Evolutionary conservation across 306 rosid genomes (phyloP).

Genomic region (Vachellia collinsii): DNA sequence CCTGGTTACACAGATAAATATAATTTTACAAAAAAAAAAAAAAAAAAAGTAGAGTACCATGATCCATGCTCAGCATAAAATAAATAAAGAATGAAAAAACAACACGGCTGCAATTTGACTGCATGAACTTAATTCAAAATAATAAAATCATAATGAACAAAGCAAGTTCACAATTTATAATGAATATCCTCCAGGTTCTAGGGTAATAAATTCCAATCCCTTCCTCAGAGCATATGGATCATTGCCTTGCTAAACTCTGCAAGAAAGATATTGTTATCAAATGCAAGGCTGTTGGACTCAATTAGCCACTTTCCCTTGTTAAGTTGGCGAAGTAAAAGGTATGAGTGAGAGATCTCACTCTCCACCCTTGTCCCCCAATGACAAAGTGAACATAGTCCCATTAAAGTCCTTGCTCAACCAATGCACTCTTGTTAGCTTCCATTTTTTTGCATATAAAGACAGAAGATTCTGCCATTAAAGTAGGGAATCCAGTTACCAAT

Average conservation of each 20-base stretch:
- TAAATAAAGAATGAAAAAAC: not conserved
- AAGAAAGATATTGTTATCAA: not conserved
- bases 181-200: not conserved
- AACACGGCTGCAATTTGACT: slow-evolving; percentile 1
- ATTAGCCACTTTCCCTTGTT: not conserved
- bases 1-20: slow-evolving; percentile 17
- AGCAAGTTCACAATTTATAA: not conserved
- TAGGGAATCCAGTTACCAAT: not conserved
- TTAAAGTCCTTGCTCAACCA: not conserved
- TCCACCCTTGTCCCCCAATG: not conserved
- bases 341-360: not conserved
- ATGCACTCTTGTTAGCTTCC: not conserved
- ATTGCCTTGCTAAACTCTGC: not conserved
- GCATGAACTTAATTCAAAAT: not conserved
- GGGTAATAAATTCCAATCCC: not conserved
- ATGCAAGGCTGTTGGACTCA: not conserved
- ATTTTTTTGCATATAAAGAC: not conserved
- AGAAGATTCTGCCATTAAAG: not conserved
- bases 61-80: not conserved
- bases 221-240: not conserved
- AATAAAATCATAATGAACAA: not conserved
- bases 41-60: not conserved
- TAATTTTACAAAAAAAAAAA: not conserved
- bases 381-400: not conserved
- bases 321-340: not conserved